Percentiles rank a stretch among this genome's conserved stretches.
Evolutionary conservation across 129 eudicot genomes (phyloP).

Genomic region (Pulicaria dysenterica): DNA sequence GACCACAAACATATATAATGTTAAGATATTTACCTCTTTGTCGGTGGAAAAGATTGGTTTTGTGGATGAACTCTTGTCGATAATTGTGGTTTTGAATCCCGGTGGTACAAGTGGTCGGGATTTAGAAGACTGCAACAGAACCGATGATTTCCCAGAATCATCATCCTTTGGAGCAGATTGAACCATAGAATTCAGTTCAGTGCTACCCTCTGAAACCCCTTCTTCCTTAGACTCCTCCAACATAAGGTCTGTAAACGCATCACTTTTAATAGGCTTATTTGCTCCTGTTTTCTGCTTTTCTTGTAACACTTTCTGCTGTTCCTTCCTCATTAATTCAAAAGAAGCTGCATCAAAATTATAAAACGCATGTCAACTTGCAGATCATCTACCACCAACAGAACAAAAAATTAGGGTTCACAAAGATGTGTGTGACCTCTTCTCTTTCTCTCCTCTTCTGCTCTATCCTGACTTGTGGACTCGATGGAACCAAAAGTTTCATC

Average conservation of each 20-base stretch:
- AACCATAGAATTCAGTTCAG: conserved; percentile 41
- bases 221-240: conserved; percentile 62
- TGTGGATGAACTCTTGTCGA: conserved; percentile 58
- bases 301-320: conserved; percentile 82
- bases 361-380: conserved; percentile 18
- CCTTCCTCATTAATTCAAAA: conserved; percentile 95
- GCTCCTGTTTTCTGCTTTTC: conserved; percentile 71
- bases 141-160: conserved; percentile 55
- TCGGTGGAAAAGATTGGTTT: conserved; percentile 44
- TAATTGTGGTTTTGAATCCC: conserved; percentile 64
- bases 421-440: conserved; percentile 68
- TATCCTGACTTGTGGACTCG: conserved; percentile 77
- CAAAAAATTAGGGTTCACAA: not conserved
- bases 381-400: conserved; percentile 23
- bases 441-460: conserved; percentile 88
- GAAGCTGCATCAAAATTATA: conserved; percentile 52
- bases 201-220: conserved; percentile 28
- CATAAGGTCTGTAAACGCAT: conserved; percentile 41
- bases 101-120: conserved; percentile 93
- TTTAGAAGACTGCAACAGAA: conserved; percentile 53
- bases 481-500: conserved; percentile 96
- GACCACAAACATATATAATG: not conserved
- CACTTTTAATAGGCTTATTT: conserved; percentile 50
- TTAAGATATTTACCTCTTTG: conserved; percentile 47
- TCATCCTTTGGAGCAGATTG: conserved; percentile 43